phyloP scores from a whole-genome alignment of 164 flowering plant genomes.

The Santalum album region DNA sequence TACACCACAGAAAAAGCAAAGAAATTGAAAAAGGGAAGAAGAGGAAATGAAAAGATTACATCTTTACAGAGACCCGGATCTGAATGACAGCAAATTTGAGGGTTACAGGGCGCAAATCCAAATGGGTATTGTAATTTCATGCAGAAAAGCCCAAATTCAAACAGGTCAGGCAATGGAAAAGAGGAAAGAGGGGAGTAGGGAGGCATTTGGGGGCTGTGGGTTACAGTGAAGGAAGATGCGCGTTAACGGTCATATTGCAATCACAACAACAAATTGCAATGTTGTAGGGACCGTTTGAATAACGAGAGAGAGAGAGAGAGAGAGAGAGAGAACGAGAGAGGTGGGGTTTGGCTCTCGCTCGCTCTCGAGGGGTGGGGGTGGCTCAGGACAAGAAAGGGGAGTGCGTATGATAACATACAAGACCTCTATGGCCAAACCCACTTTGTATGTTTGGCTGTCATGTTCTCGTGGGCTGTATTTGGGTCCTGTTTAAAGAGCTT shows the following conservation, averaged over 20 bases:
- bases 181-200: constrained; percentile 7
- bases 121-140: constrained; percentile 18
- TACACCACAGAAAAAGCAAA: constrained; percentile 1
- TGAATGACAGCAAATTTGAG: constrained; percentile 11
- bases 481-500: too few species aligned
- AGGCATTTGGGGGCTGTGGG: constrained; percentile 10
- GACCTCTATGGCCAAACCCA: too few species aligned
- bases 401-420: too few species aligned
- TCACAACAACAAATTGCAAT: too few species aligned
- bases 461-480: too few species aligned
- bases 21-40: constrained; percentile 10
- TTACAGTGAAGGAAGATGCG: constrained; percentile 20
- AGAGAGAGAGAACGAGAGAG: too few species aligned
- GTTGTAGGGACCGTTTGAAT: too few species aligned
- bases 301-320: too few species aligned
- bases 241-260: constrained; percentile 31
- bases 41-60: constrained; percentile 26
- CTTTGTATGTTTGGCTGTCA: too few species aligned
- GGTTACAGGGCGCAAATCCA: constrained; percentile 16
- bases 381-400: too few species aligned
- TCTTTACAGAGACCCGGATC: constrained; percentile 38
- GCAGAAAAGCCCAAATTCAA: constrained; percentile 23
- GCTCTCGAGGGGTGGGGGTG: too few species aligned
- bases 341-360: too few species aligned
- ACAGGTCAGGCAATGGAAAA: constrained; percentile 33